A percentile compares a stretch with the other conserved stretches of the same genome.
phyloP scores from a whole-genome alignment of 805 yeast species.

The Saccharomycodes ludwigii region DNA sequence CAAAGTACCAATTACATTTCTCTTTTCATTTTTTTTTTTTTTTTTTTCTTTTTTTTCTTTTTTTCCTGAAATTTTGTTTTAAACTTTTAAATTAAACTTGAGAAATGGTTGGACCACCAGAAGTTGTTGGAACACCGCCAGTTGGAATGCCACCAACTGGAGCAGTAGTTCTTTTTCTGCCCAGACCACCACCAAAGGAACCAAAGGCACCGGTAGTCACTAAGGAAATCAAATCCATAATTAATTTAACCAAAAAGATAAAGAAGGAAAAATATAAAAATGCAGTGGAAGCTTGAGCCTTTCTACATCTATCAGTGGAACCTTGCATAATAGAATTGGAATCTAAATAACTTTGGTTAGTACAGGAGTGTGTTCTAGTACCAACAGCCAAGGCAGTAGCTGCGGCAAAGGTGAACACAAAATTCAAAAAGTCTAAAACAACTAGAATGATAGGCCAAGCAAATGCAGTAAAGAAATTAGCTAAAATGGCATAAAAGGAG shows the following conservation, averaged over 20 bases:
- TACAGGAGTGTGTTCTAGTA: conserved; percentile 77
- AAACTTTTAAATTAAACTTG: conserved; percentile 47
- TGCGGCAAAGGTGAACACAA: conserved; percentile 86
- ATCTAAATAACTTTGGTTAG: conserved; percentile 51
- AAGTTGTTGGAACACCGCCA: too few relatives aligned
- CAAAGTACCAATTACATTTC: too few relatives aligned
- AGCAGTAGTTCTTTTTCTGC: conserved; percentile 30
- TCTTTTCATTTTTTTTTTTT: too few relatives aligned
- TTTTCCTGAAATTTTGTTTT: too few relatives aligned
- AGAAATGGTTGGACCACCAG: conserved; percentile 86
- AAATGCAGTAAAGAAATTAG: conserved; percentile 63
- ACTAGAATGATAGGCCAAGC: conserved; percentile 81
- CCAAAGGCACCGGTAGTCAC: conserved; percentile 49
- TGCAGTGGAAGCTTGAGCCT: conserved; percentile 77
- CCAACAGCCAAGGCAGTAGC: conserved; percentile 92
- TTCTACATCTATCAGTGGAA: conserved; percentile 76
- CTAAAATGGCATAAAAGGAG: conserved; percentile 64
- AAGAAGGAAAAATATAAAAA: conserved; percentile 79
- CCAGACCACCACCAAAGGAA: conserved; percentile 11
- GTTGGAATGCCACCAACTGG: conserved; percentile 30
- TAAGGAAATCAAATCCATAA: conserved; percentile 39
- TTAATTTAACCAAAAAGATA: conserved; percentile 53
- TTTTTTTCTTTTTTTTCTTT: too few relatives aligned
- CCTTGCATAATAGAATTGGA: conserved; percentile 66
- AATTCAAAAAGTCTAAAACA: conserved; percentile 71